These are phyloP conservation scores for Sanchytrium tribonematis DNA, from an alignment of 371 early-diverging fungal genomes.

Conservation along the genomic window DNA sequence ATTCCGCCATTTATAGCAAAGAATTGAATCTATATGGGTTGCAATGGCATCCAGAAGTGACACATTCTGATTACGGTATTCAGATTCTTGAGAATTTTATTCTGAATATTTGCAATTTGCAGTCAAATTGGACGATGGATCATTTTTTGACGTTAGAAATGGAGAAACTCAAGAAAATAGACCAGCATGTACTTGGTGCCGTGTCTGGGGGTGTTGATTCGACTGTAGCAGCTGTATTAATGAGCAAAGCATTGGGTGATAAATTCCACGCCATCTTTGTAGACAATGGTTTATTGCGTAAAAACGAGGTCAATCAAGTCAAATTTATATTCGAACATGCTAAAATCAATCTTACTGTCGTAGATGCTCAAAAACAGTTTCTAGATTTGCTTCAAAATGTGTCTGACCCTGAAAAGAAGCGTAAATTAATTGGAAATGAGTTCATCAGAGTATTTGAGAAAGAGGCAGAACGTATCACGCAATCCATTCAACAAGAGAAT, in stretches of 20 bases:
- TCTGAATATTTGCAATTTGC: constrained; percentile 44
- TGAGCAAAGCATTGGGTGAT: constrained; percentile 85
- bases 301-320: constrained; percentile 62
- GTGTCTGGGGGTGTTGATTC: constrained; percentile 88
- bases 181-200: constrained; percentile 82
- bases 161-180: constrained; percentile 56
- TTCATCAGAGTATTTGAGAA: constrained; percentile 87
- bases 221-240: constrained; percentile 80
- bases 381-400: constrained; percentile 56
- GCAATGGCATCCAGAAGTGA: constrained; percentile 94
- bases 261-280: constrained; percentile 83
- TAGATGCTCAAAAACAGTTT: constrained; percentile 63
- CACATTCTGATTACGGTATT: constrained; percentile 69
- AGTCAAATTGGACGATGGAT: constrained; percentile 72
- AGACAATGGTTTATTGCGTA: constrained; percentile 91
- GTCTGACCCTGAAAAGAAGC: constrained; percentile 80
- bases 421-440: constrained; percentile 92
- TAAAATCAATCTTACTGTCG: constrained; percentile 76
- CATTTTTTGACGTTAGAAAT: constrained; percentile 79
- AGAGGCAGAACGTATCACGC: constrained; percentile 53
- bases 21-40: constrained; percentile 58
- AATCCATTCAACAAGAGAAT: constrained; percentile 20
- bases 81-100: constrained; percentile 69
- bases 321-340: constrained; percentile 56
- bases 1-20: constrained; percentile 52